Percentiles rank a stretch among this genome's conserved stretches.
phyloP scores from a whole-genome alignment of 805 yeast species.

The Kodamaea hsintzibuensis region DNA sequence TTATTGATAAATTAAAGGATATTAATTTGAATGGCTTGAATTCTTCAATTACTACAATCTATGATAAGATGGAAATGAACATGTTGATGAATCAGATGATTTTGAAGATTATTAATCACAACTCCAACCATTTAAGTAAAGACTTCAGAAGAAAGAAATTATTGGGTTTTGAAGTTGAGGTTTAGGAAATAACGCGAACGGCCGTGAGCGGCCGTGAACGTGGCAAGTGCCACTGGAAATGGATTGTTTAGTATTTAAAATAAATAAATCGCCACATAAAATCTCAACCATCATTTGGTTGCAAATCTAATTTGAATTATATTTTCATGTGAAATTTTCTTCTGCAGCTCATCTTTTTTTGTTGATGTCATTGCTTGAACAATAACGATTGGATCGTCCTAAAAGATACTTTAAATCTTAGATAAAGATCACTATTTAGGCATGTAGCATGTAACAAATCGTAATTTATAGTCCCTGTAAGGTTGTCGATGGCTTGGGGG shows the following conservation, averaged over 20 bases:
- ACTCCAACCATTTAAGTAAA: conserved; percentile 7
- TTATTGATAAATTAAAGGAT: conserved; percentile 44
- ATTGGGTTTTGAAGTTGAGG: neutral
- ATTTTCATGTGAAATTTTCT: neutral
- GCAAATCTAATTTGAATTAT: neutral
- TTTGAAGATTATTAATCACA: conserved; percentile 27
- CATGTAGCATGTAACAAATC: no score
- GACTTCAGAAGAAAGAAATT: conserved; percentile 7
- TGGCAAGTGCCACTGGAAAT: no score
- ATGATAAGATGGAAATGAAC: conserved; percentile 59
- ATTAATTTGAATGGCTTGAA: conserved; percentile 68
- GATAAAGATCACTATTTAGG: no score
- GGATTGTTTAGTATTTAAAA: no score
- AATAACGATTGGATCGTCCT: neutral
- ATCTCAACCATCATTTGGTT: neutral
- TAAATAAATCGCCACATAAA: neutral
- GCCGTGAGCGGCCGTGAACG: no score
- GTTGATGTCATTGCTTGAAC: neutral
- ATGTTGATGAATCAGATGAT: conserved; percentile 56
- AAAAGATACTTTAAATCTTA: neutral
- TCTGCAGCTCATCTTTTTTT: no score
- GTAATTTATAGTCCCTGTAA: no score
- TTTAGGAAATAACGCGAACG: no score
- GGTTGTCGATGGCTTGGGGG: no score
- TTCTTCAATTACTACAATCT: conserved; percentile 58